phyloP scores from a whole-genome alignment of 495 filamentous ascomycete species.

The Rhypophila decipiens region DNA sequence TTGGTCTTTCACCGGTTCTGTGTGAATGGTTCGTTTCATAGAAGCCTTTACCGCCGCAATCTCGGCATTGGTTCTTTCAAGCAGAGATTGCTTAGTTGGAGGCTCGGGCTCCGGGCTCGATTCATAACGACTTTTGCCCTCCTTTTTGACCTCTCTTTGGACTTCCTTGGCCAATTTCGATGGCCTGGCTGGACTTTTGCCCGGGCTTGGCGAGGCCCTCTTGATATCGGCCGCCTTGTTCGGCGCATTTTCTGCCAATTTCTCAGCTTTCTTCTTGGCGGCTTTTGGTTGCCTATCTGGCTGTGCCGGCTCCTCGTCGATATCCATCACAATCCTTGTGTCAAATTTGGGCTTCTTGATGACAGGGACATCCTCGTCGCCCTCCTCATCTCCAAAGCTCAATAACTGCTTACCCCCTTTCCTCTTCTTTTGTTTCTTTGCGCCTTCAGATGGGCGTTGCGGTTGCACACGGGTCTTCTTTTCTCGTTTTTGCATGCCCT shows the following conservation, averaged over 20 bases:
- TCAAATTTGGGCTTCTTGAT: conserved; percentile 91
- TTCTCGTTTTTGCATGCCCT: conserved; percentile 74
- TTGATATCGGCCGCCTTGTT: conserved; percentile 10
- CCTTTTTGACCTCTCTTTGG: no score
- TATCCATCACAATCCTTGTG: conserved; percentile 66
- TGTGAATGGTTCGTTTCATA: conserved; percentile 72
- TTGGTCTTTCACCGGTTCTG: conserved; percentile 50
- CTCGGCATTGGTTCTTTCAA: conserved; percentile 78
- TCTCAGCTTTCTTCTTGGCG: conserved; percentile 24
- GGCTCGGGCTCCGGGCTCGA: conserved; percentile 45
- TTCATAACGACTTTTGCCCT: conserved; percentile 13
- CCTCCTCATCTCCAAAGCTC: conserved; percentile 87
- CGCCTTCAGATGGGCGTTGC: conserved; percentile 27
- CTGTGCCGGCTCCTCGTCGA: conserved; percentile 26
- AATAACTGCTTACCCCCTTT: conserved; percentile 74
- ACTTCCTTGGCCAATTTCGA: conserved; percentile 15
- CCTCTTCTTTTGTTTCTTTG: conserved; percentile 70
- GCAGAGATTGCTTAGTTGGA: conserved; percentile 32
- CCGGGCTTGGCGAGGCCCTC: conserved; percentile 20
- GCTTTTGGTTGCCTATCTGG: conserved; percentile 19
- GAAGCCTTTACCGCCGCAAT: conserved; percentile 87
- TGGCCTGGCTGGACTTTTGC: conserved; percentile 15
- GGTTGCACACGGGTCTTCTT: conserved; percentile 35
- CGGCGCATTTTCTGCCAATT: conserved; percentile 23
- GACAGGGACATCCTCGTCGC: conserved; percentile 56